Evolutionary conservation across 164 flowering plant species (phyloP), one percentile per base, ranked within the genome.

Genomic region (Kingdonia uniflora): DNA sequence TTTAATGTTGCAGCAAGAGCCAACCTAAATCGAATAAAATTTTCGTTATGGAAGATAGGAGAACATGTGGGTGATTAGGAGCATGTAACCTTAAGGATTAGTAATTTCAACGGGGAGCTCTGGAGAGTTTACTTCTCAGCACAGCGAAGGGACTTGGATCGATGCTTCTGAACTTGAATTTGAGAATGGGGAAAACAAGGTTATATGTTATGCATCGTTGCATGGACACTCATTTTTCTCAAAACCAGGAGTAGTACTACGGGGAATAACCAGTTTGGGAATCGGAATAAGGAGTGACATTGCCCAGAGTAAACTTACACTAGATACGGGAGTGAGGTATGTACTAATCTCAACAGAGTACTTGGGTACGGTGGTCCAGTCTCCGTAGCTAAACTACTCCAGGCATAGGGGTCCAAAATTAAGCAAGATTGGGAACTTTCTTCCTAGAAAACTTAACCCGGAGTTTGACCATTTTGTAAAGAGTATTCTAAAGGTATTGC

Each of bases 51-150:
- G 45, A 77, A 51, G 58, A 71, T 73, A 16, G 84, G 84, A 0
- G 75, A 77, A 50, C 84, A 76, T 64, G 78, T 79, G 24, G 81
- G 81, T 14, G 81, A 79, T 42, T 79, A 81, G 84, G 84, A 79
- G 48, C 81, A 77, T 56, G 54, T 77, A 42, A 74, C 81, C 0
- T 39, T 79, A 19, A 74, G 84, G 54, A 56, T 77, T 6, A 79
- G 84, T 55, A 79, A 79, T 48, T 76, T 76, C 60, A 65, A 52
- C 35, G 81, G 84, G 35, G 72, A 75, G 61, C 66, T 79, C 0
- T 54, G 63, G 54, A 63, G 57, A 11, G 73, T 71, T 2, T 79
- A 70, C 52, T 69, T 70, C 39, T 60, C 52, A 76, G 45, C 81
- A 79, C 42, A 66, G 72, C 23, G 37, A 54, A 4, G 80, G 84